phyloP scores from a whole-genome alignment of 2,329 filamentous ascomycete species.

The Venturia carpophila region DNA sequence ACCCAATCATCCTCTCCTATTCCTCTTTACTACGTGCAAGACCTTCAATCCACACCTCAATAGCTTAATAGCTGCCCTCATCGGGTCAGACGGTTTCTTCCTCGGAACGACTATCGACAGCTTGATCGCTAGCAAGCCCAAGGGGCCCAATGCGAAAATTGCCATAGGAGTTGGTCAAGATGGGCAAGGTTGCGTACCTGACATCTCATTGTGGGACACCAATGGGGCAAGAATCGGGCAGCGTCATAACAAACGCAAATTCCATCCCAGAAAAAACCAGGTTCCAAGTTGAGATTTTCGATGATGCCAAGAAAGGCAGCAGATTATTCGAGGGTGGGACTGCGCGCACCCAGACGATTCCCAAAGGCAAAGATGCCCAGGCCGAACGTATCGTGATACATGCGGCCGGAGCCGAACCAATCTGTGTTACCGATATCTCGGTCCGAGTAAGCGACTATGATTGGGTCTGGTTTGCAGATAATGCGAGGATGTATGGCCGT shows the following conservation, averaged over 20 bases:
- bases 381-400: background rate
- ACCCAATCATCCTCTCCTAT: too few relatives aligned
- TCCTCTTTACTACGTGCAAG: too few relatives aligned
- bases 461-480: slow-evolving; percentile 5
- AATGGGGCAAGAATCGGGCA: background rate
- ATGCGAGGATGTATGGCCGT: background rate
- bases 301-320: too few relatives aligned
- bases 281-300: too few relatives aligned
- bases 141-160: background rate
- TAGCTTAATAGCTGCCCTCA: too few relatives aligned
- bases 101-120: too few relatives aligned
- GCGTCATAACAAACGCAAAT: background rate
- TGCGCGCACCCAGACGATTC: background rate
- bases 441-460: background rate
- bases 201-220: background rate
- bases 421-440: slow-evolving; percentile 1
- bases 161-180: slow-evolving; percentile 1
- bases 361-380: slow-evolving; percentile 5
- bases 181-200: background rate
- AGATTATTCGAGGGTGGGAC: too few relatives aligned
- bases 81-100: too few relatives aligned
- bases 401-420: background rate
- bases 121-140: too few relatives aligned
- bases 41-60: too few relatives aligned
- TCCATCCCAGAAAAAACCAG: too few relatives aligned